Evolutionary conservation across 2,329 filamentous ascomycete species (phyloP).

Genomic region (Chaetomiaceae sp.): DNA sequence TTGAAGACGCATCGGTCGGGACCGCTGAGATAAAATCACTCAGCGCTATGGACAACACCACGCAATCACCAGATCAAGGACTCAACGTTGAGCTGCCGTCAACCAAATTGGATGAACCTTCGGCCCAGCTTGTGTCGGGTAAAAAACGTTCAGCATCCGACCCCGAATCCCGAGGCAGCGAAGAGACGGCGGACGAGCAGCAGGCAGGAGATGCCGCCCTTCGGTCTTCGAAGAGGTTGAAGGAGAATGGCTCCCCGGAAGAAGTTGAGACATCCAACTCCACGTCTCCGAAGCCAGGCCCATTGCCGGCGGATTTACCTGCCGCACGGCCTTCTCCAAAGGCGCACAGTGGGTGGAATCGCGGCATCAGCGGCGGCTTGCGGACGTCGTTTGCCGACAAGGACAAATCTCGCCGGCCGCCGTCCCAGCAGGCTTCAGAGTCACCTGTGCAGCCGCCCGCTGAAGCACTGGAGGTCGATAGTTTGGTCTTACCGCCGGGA

Average conservation of each 20-base stretch:
- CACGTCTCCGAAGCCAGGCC: not conserved
- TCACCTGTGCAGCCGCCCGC: not conserved
- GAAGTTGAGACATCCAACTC: not conserved
- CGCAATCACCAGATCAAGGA: not conserved
- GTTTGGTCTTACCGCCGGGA: conserved; percentile 12
- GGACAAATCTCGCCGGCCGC: conserved; percentile 2
- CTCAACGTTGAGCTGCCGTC: not conserved
- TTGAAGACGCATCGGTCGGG: not conserved
- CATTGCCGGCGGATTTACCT: not conserved
- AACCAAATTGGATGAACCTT: not conserved
- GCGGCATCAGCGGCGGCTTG: conserved; percentile 27
- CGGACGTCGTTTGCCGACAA: conserved; percentile 28
- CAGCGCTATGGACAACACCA: not conserved
- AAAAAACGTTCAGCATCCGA: conserved; percentile 12
- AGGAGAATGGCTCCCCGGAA: not conserved
- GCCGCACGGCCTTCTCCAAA: not conserved
- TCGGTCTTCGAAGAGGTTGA: conserved; percentile 5
- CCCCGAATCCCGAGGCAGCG: not conserved
- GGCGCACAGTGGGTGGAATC: conserved; percentile 28
- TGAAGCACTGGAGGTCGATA: not conserved
- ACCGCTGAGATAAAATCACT: not conserved
- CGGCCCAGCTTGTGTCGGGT: not conserved
- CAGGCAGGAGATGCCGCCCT: not conserved
- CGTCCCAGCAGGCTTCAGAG: not conserved
- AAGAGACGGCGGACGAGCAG: not conserved